These are phyloP conservation scores for Heterococcus sp. DNA, from an alignment of 108 stramenopile genomes.

Conservation along the genomic window DNA sequence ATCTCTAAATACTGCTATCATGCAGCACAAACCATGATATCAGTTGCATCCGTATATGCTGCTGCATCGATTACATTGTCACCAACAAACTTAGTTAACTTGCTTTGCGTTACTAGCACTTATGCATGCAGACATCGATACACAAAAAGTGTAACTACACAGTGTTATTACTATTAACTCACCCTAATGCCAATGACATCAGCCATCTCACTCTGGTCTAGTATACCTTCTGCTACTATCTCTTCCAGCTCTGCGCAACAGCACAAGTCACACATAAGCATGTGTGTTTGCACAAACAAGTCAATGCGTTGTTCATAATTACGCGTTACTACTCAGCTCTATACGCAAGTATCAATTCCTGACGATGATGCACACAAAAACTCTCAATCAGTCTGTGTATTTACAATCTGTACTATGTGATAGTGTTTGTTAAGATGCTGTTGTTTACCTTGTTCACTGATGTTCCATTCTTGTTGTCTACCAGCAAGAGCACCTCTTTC, in stretches of 20 bases:
- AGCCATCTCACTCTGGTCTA: not conserved
- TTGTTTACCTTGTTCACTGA: constrained; percentile 36
- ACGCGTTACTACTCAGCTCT: too few species aligned
- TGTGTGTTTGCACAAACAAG: not conserved
- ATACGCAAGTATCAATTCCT: too few species aligned
- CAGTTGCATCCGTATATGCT: not conserved
- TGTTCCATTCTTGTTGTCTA: constrained; percentile 91
- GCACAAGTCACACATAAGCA: not conserved
- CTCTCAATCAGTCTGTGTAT: too few species aligned
- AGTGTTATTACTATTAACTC: not conserved
- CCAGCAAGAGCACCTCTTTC: constrained; percentile 76
- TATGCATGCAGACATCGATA: not conserved
- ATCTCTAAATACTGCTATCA: not conserved
- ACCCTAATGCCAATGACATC: not conserved
- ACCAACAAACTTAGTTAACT: not conserved
- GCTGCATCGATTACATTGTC: not conserved
- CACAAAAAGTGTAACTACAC: not conserved
- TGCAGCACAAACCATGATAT: not conserved
- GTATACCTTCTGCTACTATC: not conserved
- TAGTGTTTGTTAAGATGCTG: not conserved
- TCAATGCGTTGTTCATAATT: too few species aligned
- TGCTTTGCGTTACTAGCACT: not conserved
- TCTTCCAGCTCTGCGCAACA: not conserved
- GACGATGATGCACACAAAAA: too few species aligned
- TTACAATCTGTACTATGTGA: not conserved